phyloP scores from a whole-genome alignment of 108 stramenopile species.

The Hondaea fermentalgiana region DNA sequence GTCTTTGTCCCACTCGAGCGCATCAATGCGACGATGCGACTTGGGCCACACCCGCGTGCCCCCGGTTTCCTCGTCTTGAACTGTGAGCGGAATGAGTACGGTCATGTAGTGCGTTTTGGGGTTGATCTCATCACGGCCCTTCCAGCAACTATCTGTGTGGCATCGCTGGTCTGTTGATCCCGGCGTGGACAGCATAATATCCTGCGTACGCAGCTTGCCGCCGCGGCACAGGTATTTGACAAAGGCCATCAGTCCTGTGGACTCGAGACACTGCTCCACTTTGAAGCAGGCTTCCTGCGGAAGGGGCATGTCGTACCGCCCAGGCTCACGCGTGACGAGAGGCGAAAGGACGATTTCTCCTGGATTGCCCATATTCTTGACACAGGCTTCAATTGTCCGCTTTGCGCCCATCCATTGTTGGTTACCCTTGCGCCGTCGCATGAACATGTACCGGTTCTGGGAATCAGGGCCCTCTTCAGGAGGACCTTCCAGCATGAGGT shows the following conservation, averaged over 20 bases:
- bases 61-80: background rate
- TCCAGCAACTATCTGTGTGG: background rate
- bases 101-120: background rate
- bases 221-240: background rate
- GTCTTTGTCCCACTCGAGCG: background rate
- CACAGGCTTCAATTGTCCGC: background rate
- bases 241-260: background rate
- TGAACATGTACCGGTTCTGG: background rate
- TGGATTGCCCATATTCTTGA: background rate
- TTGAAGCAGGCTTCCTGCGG: background rate
- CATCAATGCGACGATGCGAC: background rate
- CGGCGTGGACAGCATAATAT: conserved; percentile 1
- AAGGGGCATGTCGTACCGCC: background rate
- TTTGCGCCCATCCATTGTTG: conserved; percentile 9
- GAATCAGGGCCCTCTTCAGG: background rate
- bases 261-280: background rate
- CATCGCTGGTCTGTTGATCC: background rate
- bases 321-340: background rate
- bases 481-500: background rate
- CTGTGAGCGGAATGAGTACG: background rate
- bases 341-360: conserved; percentile 1
- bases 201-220: background rate
- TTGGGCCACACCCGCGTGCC: background rate
- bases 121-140: background rate
- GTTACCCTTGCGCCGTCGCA: background rate